Evolutionary conservation across 495 filamentous ascomycete species (phyloP).

Genomic region (Podospora pseudopauciseta): DNA sequence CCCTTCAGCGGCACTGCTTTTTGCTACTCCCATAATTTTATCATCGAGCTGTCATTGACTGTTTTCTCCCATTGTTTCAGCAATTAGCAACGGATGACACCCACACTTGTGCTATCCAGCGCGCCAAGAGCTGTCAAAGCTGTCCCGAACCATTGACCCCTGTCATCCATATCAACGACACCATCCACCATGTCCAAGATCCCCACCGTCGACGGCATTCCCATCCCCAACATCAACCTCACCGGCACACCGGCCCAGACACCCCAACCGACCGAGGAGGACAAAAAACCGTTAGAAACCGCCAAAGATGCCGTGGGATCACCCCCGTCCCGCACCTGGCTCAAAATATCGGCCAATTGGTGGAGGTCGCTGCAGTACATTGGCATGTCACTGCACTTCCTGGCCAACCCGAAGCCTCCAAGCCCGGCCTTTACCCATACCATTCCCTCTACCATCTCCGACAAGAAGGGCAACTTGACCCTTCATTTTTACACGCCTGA

Average conservation of each 20-base stretch:
- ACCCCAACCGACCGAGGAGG: background rate
- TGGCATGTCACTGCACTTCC: conserved; percentile 72
- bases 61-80: background rate
- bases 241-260: background rate
- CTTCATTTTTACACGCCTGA: conserved; percentile 79
- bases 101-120: background rate
- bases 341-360: conserved; percentile 66
- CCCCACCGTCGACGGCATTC: conserved; percentile 37
- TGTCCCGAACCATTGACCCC: background rate
- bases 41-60: background rate
- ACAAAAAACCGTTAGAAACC: conserved; percentile 28
- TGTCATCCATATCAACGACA: background rate
- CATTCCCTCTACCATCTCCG: conserved; percentile 59
- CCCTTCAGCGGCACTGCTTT: no score
- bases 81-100: no score
- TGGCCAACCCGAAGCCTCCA: conserved; percentile 64
- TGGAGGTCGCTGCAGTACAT: conserved; percentile 77
- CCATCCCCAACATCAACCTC: conserved; percentile 25
- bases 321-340: conserved; percentile 58
- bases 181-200: conserved; percentile 25
- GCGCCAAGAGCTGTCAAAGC: background rate
- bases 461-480: conserved; percentile 51
- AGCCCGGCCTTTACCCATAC: conserved; percentile 60
- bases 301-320: conserved; percentile 38
- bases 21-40: background rate